Evolutionary conservation across 2,329 filamentous ascomycete genomes (phyloP), one percentile per base, ranked within the genome.

Genomic region (Ramichloridium luteum): DNA sequence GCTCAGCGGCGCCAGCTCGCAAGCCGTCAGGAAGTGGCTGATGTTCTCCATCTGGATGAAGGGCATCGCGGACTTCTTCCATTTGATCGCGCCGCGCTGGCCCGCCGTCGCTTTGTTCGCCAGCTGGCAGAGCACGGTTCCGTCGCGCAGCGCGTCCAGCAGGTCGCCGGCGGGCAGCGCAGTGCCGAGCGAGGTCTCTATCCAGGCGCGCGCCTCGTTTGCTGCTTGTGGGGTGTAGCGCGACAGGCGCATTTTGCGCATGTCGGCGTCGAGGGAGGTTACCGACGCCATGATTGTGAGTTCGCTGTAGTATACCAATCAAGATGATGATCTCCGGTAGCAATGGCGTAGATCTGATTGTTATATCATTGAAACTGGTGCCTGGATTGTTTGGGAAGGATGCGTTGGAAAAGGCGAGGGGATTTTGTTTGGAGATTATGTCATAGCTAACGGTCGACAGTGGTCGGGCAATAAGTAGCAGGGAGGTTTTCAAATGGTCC

Each of bases 1-100:
- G 57, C 77, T 86, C 31, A 98, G 65, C 1, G 90, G 90, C 15
- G 81, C 74, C 30, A 72, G 65, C 58, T 93, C 82, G 64, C 86
- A 93, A 38, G 84, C 85, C 50, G 74, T 76, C 32, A 98, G 74
- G 60, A 94, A 98, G 53, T 93, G 83, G 4, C 86, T 92, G 52
- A 98, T 94, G 56, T 98, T 98, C 58, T 98, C 90, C 86, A 96
- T 96, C 59, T 98, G 90, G 25, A 96, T 88, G 55, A 98, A 98
- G 0, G 90, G 90, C 88, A 96, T 96, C 25, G 75, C 62, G 1
- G 86, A 93, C 53, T 79, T 69, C 61, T 96, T 96, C 70, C 80
- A 96, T 56, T 79, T 84, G 60, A 93, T 72, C 17, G 79, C 79
- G 1, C 82, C 81, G 11, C 77, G 72, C 15, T 82, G 80, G 13